Conservation (phyloP, 306 rosid genomes). For the Fragaria iinumae region DNA sequence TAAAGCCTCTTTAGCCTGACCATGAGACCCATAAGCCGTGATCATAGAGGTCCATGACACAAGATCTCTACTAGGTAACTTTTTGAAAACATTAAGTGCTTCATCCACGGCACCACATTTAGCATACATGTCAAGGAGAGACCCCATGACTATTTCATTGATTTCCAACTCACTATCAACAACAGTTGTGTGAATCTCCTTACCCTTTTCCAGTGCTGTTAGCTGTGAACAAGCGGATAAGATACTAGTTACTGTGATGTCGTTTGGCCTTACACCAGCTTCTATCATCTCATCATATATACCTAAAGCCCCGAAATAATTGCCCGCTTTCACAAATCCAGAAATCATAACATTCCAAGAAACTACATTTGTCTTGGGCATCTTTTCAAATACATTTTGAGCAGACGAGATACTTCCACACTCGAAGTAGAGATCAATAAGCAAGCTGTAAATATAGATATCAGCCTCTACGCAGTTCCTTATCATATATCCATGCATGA, state of each 20-base stretch:
- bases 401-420: conserved; percentile 63
- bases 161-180: conserved; percentile 42
- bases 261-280: conserved; percentile 54
- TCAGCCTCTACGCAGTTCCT: conserved; percentile 53
- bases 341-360: conserved; percentile 84
- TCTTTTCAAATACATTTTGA: conserved; percentile 46
- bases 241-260: conserved; percentile 59
- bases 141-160: conserved; percentile 68
- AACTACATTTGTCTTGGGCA: conserved; percentile 44
- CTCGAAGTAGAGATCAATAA: conserved; percentile 69
- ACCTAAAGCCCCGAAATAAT: conserved; percentile 53
- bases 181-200: conserved; percentile 60
- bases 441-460: conserved; percentile 49
- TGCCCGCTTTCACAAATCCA: conserved; percentile 57
- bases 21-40: conserved; percentile 75
- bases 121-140: conserved; percentile 87
- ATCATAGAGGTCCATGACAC: conserved; percentile 89
- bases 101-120: conserved; percentile 77
- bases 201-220: conserved; percentile 74
- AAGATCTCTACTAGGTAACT: conserved; percentile 64
- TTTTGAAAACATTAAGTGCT: conserved; percentile 57
- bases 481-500: conserved; percentile 61
- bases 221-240: conserved; percentile 75
- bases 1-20: conserved; percentile 64
- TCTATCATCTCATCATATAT: conserved; percentile 52